A percentile compares a stretch with the other conserved stretches of the same genome.
Conservation (phyloP, 129 eudicot genomes). For the Arctium minus region DNA sequence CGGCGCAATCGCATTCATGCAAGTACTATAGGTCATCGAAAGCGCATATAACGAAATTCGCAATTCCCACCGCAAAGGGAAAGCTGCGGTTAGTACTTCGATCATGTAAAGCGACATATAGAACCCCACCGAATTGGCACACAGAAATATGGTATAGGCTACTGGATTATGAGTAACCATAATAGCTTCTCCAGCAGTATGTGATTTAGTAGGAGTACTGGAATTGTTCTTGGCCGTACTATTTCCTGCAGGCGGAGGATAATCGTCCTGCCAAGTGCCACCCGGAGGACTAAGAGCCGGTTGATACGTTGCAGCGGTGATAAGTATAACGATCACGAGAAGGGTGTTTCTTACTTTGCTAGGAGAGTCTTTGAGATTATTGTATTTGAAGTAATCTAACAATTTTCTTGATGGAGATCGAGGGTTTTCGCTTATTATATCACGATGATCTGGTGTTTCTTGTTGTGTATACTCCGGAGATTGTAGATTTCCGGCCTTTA, state of each 20-base stretch:
- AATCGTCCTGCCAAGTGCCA: slow-evolving; percentile 25
- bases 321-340: slow-evolving; percentile 15
- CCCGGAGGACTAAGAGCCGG: slow-evolving; percentile 34
- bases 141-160: not conserved
- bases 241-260: not conserved
- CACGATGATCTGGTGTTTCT: not conserved
- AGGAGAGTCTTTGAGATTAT: slow-evolving; percentile 21
- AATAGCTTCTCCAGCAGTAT: slow-evolving; percentile 18
- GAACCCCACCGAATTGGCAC: slow-evolving; percentile 14
- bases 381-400: slow-evolving; percentile 16
- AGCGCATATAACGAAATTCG: slow-evolving; percentile 13
- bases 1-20: slow-evolving; percentile 6
- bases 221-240: not conserved
- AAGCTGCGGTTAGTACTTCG: slow-evolving; percentile 1
- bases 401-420: not conserved
- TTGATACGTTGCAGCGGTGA: slow-evolving; percentile 31
- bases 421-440: not conserved
- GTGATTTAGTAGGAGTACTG: not conserved
- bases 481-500: slow-evolving; percentile 20
- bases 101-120: slow-evolving; percentile 17
- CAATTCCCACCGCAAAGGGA: slow-evolving; percentile 23
- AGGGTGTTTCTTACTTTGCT: slow-evolving; percentile 25
- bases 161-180: slow-evolving; percentile 10
- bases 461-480: not conserved
- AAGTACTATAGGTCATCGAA: slow-evolving; percentile 11